Percentiles rank a stretch among this genome's conserved stretches.
Conservation (phyloP, 2,329 filamentous ascomycete species). For the Macrophomina phaseolina region DNA sequence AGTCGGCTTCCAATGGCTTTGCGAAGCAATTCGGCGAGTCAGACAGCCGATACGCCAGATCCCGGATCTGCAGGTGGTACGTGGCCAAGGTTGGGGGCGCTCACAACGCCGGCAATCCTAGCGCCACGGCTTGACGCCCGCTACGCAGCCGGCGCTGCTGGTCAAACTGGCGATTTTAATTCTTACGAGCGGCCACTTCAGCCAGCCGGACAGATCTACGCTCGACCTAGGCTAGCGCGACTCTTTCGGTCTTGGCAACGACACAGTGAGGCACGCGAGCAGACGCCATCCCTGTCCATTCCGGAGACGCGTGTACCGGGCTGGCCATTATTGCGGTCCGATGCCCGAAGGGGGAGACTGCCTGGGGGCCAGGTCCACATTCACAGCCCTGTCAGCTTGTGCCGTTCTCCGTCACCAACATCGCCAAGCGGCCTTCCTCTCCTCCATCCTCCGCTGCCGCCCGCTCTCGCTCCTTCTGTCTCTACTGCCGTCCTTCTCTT, state of each 20-base stretch:
- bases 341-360: not conserved
- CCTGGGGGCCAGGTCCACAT: constrained; percentile 1
- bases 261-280: constrained; percentile 18
- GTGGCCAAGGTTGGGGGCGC: not conserved
- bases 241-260: not conserved
- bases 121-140: not conserved
- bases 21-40: too few species aligned
- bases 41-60: not conserved
- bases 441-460: not conserved
- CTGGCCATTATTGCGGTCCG: constrained; percentile 8
- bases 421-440: not conserved
- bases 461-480: not conserved
- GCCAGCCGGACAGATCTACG: not conserved
- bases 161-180: not conserved
- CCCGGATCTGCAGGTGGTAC: constrained; percentile 1
- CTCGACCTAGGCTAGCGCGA: constrained; percentile 3
- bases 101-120: not conserved
- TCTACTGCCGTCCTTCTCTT: not conserved
- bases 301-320: constrained; percentile 1
- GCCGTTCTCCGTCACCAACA: not conserved
- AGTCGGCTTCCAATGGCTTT: too few species aligned
- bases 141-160: not conserved
- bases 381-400: constrained; percentile 3
- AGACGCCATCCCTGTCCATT: constrained; percentile 15
- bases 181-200: not conserved